These are phyloP conservation scores for Exophiala mesophila DNA, from an alignment of 2,329 filamentous ascomycete genomes.

Conservation along the genomic window DNA sequence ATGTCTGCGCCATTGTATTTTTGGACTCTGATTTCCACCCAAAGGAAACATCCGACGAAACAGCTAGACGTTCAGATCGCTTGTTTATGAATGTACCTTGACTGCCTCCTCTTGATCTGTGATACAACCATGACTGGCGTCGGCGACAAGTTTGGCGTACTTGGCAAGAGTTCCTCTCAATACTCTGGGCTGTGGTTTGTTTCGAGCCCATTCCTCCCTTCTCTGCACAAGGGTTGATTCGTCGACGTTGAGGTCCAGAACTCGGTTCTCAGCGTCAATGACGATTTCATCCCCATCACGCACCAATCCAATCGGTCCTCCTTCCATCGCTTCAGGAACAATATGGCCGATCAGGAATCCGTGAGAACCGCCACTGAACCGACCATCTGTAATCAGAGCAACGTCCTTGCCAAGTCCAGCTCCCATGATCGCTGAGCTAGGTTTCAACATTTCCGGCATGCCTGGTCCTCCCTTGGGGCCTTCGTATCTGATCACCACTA, in stretches of 20 bases:
- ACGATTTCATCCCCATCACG: conserved; percentile 72
- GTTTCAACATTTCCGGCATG: conserved; percentile 73
- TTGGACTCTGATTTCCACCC: too few species aligned
- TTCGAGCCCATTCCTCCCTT: conserved; percentile 55
- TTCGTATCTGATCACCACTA: conserved; percentile 70
- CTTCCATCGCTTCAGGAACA: conserved; percentile 79
- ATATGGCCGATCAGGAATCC: conserved; percentile 86
- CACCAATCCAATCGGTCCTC: conserved; percentile 80
- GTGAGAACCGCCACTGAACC: conserved; percentile 77
- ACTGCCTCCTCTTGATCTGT: conserved; percentile 34
- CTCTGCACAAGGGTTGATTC: conserved; percentile 60
- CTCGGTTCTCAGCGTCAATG: conserved; percentile 73
- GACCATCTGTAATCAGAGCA: conserved; percentile 68
- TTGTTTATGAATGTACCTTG: too few species aligned
- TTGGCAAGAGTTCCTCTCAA: conserved; percentile 64
- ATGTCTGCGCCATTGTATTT: too few species aligned
- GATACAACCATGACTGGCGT: conserved; percentile 46
- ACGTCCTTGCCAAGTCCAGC: conserved; percentile 65
- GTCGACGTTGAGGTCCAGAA: conserved; percentile 60
- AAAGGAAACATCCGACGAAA: too few species aligned
- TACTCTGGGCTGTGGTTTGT: conserved; percentile 53
- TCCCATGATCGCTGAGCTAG: conserved; percentile 68
- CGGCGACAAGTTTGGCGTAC: conserved; percentile 53
- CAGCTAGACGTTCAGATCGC: too few species aligned
- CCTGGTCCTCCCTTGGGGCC: conserved; percentile 69